Percentiles rank a stretch among this genome's conserved stretches.
These are phyloP conservation scores for Leccinum subgranulosum DNA, from an alignment of 768 basidiomycete genomes.

Conservation along the genomic window DNA sequence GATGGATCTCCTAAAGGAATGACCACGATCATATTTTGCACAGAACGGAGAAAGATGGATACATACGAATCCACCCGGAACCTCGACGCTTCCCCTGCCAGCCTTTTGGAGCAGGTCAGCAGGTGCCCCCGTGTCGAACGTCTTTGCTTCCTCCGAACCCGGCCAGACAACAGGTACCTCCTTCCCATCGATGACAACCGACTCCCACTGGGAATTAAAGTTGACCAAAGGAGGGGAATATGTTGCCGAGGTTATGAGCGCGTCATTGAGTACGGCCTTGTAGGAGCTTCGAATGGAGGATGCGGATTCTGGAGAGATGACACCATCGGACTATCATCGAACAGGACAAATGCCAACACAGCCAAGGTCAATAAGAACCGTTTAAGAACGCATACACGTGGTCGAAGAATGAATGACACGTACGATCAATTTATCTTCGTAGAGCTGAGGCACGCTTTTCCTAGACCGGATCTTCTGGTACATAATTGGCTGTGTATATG, in stretches of 20 bases:
- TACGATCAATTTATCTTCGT: conserved; percentile 77
- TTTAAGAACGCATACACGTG: background rate
- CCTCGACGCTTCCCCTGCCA: conserved; percentile 65
- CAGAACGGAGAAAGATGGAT: background rate
- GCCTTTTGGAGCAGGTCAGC: conserved; percentile 49
- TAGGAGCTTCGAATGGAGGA: conserved; percentile 51
- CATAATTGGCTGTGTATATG: conserved; percentile 88
- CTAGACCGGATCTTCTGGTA: conserved; percentile 82
- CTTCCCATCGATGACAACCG: conserved; percentile 9
- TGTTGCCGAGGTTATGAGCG: conserved; percentile 48
- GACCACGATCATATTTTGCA: background rate
- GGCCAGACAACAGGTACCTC: conserved; percentile 51
- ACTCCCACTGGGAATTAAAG: conserved; percentile 65
- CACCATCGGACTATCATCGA: conserved; percentile 22
- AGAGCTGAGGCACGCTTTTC: conserved; percentile 48
- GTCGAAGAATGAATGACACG: conserved; percentile 20
- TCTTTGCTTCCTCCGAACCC: conserved; percentile 45
- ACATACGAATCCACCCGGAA: conserved; percentile 64
- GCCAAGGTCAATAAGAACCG: background rate
- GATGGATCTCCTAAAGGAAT: conserved; percentile 64
- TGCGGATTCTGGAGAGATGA: conserved; percentile 51
- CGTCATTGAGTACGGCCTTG: conserved; percentile 59
- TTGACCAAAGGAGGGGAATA: conserved; percentile 53
- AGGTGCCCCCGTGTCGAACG: conserved; percentile 69
- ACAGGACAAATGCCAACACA: background rate